These are phyloP conservation scores for Xylaria longipes DNA, from an alignment of 495 filamentous ascomycete genomes.

Conservation along the genomic window DNA sequence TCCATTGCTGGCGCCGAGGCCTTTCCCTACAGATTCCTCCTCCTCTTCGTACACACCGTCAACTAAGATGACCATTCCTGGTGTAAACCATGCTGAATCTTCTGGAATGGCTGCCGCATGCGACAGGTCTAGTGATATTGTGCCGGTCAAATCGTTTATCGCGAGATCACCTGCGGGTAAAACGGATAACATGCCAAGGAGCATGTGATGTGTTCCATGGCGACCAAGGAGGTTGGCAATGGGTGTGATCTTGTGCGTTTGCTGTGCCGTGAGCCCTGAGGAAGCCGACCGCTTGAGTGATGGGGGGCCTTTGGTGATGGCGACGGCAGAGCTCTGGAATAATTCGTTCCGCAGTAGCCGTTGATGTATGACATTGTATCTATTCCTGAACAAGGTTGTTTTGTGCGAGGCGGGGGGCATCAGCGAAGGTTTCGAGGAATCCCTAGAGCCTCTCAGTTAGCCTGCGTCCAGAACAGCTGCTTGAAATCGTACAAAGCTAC, in stretches of 20 bases:
- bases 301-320: conserved; percentile 50
- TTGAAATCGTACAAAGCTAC: conserved; percentile 18
- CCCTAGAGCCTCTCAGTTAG: conserved; percentile 42
- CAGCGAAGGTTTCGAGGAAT: conserved; percentile 71
- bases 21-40: conserved; percentile 67
- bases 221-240: conserved; percentile 93
- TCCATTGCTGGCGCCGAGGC: conserved; percentile 75
- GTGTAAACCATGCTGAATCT: conserved; percentile 87
- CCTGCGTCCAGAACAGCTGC: background rate
- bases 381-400: conserved; percentile 82
- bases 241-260: conserved; percentile 87
- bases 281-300: conserved; percentile 62
- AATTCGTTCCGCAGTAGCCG: conserved; percentile 89
- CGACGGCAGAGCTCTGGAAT: conserved; percentile 80
- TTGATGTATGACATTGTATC: conserved; percentile 89
- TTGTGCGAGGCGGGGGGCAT: conserved; percentile 83
- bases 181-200: conserved; percentile 81
- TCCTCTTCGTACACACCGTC: conserved; percentile 96
- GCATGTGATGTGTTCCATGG: conserved; percentile 81
- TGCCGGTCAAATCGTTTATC: conserved; percentile 84
- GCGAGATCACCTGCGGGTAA: conserved; percentile 83
- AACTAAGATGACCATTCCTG: conserved; percentile 93
- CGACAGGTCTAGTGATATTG: conserved; percentile 80
- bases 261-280: conserved; percentile 55
- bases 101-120: conserved; percentile 82